Conservation (phyloP, 2,329 filamentous ascomycete species). For the Calonectria leucothoes region DNA sequence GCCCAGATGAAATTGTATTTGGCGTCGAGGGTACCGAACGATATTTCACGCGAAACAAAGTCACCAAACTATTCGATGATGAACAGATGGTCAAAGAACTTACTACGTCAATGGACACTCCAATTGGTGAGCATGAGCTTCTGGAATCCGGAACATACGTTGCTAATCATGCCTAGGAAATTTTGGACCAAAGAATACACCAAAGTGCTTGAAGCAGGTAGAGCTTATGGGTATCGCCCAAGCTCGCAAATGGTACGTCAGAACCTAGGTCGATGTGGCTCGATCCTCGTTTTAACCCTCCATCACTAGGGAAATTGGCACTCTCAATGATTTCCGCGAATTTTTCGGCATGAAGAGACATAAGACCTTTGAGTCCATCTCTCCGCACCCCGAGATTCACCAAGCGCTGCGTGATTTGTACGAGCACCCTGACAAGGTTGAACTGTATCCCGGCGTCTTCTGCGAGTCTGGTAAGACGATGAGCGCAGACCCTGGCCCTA, state of each 20-base stretch:
- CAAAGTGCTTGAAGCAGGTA: conserved; percentile 65
- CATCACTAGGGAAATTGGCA: conserved; percentile 60
- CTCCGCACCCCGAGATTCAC: conserved; percentile 9
- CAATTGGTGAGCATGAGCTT: background rate
- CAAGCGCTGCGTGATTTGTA: conserved; percentile 55
- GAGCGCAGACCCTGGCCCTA: conserved; percentile 73
- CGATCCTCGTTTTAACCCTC: background rate
- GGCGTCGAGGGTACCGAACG: background rate
- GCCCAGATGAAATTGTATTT: conserved; percentile 12
- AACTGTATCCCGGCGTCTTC: conserved; percentile 74
- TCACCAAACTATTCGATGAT: conserved; percentile 24
- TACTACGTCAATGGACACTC: conserved; percentile 58
- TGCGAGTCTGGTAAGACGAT: conserved; percentile 73
- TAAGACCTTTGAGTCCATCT: conserved; percentile 59
- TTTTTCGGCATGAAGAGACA: conserved; percentile 69
- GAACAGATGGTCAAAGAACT: conserved; percentile 44
- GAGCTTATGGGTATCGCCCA: conserved; percentile 72
- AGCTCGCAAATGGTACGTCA: conserved; percentile 55
- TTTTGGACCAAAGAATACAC: conserved; percentile 66
- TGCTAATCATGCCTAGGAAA: conserved; percentile 29
- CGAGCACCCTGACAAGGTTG: conserved; percentile 70
- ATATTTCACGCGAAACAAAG: conserved; percentile 22
- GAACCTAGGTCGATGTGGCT: too few relatives aligned
- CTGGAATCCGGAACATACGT: too few relatives aligned
- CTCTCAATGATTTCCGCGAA: conserved; percentile 72